These are phyloP conservation scores for Harrya chromipes DNA, from an alignment of 768 basidiomycete genomes.

Conservation along the genomic window DNA sequence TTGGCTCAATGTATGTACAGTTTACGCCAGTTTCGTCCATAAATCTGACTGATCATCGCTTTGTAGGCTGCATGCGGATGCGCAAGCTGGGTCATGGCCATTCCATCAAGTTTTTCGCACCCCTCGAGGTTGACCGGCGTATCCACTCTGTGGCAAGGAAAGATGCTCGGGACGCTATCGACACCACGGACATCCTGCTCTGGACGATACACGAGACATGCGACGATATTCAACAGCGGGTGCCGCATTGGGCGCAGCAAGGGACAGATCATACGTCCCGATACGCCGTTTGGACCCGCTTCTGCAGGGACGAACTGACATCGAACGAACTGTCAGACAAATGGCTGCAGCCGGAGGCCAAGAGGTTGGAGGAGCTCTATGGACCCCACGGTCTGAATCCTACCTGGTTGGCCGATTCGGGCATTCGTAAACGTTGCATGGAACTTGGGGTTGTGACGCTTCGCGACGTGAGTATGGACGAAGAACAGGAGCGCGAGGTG, in stretches of 20 bases:
- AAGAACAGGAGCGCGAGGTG: slow-evolving; percentile 53
- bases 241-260: slow-evolving; percentile 44
- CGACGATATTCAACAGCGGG: slow-evolving; percentile 36
- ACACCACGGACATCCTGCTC: slow-evolving; percentile 35
- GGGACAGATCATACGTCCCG: slow-evolving; percentile 20
- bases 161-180: neutral
- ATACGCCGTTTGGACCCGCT: slow-evolving; percentile 16
- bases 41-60: neutral
- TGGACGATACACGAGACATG: slow-evolving; percentile 49
- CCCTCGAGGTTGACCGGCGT: slow-evolving; percentile 36
- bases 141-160: slow-evolving; percentile 33
- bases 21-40: neutral
- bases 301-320: neutral
- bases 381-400: neutral
- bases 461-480: slow-evolving; percentile 31
- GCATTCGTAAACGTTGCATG: slow-evolving; percentile 14
- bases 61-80: slow-evolving; percentile 52
- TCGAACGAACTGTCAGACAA: slow-evolving; percentile 2
- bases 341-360: slow-evolving; percentile 43
- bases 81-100: slow-evolving; percentile 46
- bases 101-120: slow-evolving; percentile 47
- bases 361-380: slow-evolving; percentile 37
- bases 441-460: slow-evolving; percentile 16
- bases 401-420: neutral
- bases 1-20: slow-evolving; percentile 31